phyloP scores from a whole-genome alignment of 2,329 filamentous ascomycete genomes.

The Aspergillus sp. region DNA sequence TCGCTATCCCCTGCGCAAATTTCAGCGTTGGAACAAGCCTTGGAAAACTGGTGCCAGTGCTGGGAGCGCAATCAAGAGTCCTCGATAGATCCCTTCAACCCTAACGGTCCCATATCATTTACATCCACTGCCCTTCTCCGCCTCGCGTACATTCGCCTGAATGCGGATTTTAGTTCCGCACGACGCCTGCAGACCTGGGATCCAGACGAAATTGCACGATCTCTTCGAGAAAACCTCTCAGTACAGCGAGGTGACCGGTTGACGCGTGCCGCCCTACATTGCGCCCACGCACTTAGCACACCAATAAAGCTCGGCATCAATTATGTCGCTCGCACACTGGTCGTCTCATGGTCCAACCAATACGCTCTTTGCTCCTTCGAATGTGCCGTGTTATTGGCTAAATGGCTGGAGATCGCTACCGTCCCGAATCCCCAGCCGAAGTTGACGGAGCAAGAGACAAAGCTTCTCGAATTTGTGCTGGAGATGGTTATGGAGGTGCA shows the following conservation, averaged over 20 bases:
- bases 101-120: slow-evolving; percentile 39
- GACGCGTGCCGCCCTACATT: slow-evolving; percentile 56
- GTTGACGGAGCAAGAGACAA: slow-evolving; percentile 38
- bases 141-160: slow-evolving; percentile 40
- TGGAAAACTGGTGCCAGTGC: slow-evolving; percentile 42
- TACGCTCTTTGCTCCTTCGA: slow-evolving; percentile 61
- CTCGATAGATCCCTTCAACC: slow-evolving; percentile 40
- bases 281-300: slow-evolving; percentile 60
- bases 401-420: slow-evolving; percentile 45
- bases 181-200: slow-evolving; percentile 39
- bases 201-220: slow-evolving; percentile 35
- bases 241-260: slow-evolving; percentile 53
- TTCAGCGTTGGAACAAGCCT: slow-evolving; percentile 34
- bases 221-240: slow-evolving; percentile 34
- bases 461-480: slow-evolving; percentile 40
- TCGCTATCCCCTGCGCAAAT: slow-evolving; percentile 32
- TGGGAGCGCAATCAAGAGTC: slow-evolving; percentile 43
- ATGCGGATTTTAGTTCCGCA: slow-evolving; percentile 39
- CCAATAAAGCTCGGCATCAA: slow-evolving; percentile 61
- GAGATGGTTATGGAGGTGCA: slow-evolving; percentile 44
- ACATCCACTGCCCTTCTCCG: slow-evolving; percentile 40
- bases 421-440: slow-evolving; percentile 29
- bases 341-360: slow-evolving; percentile 62
- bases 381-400: slow-evolving; percentile 59
- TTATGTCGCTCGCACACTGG: slow-evolving; percentile 59